Evolutionary conservation across 2,329 filamentous ascomycete species (phyloP).

Genomic region (Stemphylium vesicarium): DNA sequence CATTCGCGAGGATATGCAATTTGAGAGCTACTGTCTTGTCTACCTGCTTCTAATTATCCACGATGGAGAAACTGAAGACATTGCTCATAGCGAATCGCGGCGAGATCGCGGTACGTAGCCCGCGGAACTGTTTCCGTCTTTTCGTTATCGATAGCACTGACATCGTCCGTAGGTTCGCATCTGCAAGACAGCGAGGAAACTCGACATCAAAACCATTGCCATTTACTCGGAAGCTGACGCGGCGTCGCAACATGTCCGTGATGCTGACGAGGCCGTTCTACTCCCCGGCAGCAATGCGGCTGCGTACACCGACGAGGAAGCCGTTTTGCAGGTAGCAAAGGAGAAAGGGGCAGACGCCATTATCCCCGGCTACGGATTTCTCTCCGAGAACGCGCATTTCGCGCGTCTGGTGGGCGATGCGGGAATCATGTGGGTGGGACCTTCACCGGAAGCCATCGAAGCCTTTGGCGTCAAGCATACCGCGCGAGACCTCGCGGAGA

Average conservation of each 20-base stretch:
- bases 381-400: conserved; percentile 69
- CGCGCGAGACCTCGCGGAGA: conserved; percentile 60
- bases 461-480: conserved; percentile 66
- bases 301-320: conserved; percentile 57
- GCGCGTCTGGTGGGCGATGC: conserved; percentile 59
- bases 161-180: conserved; percentile 52
- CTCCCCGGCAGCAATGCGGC: conserved; percentile 57
- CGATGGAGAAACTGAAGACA: conserved; percentile 56
- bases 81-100: conserved; percentile 66
- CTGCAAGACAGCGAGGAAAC: conserved; percentile 57
- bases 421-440: conserved; percentile 67
- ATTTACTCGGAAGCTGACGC: conserved; percentile 66
- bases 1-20: not conserved
- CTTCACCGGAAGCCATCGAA: conserved; percentile 60
- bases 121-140: not conserved
- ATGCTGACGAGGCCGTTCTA: conserved; percentile 61
- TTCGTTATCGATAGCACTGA: conserved; percentile 16
- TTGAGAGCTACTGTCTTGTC: no score
- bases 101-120: conserved; percentile 56
- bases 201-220: conserved; percentile 60
- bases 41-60: not conserved
- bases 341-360: conserved; percentile 61
- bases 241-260: conserved; percentile 60
- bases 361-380: conserved; percentile 71
- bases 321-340: conserved; percentile 61